These are phyloP conservation scores for Yamadazyma atmosphaerica DNA, from an alignment of 1,139 yeast species.

Conservation along the genomic window DNA sequence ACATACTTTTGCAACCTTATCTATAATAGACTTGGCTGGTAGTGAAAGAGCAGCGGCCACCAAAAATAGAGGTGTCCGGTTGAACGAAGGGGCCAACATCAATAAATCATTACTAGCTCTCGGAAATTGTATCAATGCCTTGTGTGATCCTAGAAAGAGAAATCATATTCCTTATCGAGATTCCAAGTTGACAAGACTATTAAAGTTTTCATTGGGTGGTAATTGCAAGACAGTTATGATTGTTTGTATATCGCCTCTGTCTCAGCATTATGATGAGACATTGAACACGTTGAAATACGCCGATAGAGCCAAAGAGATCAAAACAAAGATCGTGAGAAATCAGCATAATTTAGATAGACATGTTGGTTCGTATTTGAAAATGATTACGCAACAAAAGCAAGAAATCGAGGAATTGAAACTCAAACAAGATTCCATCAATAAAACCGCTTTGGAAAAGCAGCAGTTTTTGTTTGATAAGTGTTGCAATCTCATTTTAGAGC, in stretches of 20 bases:
- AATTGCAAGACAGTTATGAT: slow-evolving; percentile 95
- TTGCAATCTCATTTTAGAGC: slow-evolving; percentile 37
- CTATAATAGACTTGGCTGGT: slow-evolving; percentile 91
- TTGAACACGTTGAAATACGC: slow-evolving; percentile 88
- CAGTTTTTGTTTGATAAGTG: slow-evolving; percentile 33
- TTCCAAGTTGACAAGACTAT: slow-evolving; percentile 79
- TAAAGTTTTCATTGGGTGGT: slow-evolving; percentile 91
- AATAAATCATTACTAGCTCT: slow-evolving; percentile 83
- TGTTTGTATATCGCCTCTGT: slow-evolving; percentile 87
- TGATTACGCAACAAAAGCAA: slow-evolving; percentile 79
- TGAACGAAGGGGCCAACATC: slow-evolving; percentile 90
- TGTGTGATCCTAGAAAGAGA: slow-evolving; percentile 68
- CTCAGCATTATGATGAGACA: slow-evolving; percentile 87
- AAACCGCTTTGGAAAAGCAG: slow-evolving; percentile 31
- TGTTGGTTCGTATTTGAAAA: slow-evolving; percentile 82
- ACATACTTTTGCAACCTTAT: slow-evolving; percentile 75
- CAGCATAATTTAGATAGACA: slow-evolving; percentile 79
- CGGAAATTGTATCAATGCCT: slow-evolving; percentile 92
- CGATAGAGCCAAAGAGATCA: slow-evolving; percentile 85
- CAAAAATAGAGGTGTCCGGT: slow-evolving; percentile 72
- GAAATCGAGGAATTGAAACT: slow-evolving; percentile 71
- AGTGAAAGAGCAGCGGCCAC: slow-evolving; percentile 94
- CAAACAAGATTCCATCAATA: slow-evolving; percentile 50
- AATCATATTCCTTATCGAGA: slow-evolving; percentile 89
- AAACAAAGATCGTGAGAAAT: slow-evolving; percentile 76